A percentile compares a stretch with the other conserved stretches of the same genome.
phyloP scores from a whole-genome alignment of 1,284 basidiomycete species.

The Laetiporus sulphureus region DNA sequence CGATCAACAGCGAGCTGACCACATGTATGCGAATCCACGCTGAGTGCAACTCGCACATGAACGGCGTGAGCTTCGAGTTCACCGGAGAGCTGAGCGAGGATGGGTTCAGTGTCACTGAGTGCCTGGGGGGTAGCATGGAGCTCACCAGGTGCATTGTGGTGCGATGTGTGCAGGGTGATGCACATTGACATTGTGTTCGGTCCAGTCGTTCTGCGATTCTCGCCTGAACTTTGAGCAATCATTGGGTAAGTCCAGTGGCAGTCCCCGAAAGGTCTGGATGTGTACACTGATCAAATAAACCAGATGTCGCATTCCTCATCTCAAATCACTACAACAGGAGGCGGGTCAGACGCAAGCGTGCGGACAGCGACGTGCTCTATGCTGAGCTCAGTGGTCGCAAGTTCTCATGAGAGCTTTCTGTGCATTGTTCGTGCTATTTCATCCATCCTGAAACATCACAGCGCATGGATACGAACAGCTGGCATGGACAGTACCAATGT shows the following conservation, averaged over 20 bases:
- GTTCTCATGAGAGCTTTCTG: conserved; percentile 2
- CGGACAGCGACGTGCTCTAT: conserved; percentile 22
- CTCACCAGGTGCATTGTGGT: conserved; percentile 59
- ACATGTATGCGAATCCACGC: conserved; percentile 79
- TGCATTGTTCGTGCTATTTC: too few relatives aligned
- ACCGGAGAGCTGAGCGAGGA: conserved; percentile 93
- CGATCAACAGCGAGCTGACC: conserved; percentile 86
- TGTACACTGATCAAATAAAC: background rate
- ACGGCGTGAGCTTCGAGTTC: conserved; percentile 96
- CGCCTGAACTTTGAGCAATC: conserved; percentile 80
- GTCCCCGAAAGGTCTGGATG: background rate
- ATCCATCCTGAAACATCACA: too few relatives aligned
- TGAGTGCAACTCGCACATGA: conserved; percentile 63
- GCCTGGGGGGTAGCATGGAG: conserved; percentile 79
- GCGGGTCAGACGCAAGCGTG: conserved; percentile 25
- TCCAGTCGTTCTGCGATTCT: conserved; percentile 74
- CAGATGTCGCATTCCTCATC: conserved; percentile 75
- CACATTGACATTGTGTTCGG: too few relatives aligned
- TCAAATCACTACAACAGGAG: conserved; percentile 74
- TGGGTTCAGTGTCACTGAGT: conserved; percentile 89
- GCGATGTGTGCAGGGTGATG: too few relatives aligned
- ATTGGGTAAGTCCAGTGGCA: conserved; percentile 58
- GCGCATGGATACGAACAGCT: too few relatives aligned
- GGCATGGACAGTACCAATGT: too few relatives aligned
- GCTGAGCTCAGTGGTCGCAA: conserved; percentile 24